Evolutionary conservation across 1,139 yeast species (phyloP).

Genomic region (Hanseniaspora sp.): DNA sequence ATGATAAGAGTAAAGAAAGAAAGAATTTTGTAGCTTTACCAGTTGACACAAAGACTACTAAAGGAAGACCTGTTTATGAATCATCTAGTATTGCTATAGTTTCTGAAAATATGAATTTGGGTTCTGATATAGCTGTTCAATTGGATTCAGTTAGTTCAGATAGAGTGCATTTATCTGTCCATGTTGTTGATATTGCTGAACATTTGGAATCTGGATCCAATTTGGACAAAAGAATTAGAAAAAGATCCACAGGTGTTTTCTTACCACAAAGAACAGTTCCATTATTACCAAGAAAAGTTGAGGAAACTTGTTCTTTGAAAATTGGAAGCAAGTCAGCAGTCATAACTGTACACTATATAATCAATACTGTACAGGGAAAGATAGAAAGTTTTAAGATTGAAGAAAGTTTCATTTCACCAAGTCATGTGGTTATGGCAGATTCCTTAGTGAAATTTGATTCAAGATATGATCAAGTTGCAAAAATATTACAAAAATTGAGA

Average conservation of each 20-base stretch:
- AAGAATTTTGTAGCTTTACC: conserved; percentile 24
- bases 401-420: conserved; percentile 59
- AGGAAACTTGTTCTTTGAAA: conserved; percentile 50
- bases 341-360: conserved; percentile 69
- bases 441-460: conserved; percentile 15
- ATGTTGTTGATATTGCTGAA: conserved; percentile 67
- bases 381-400: conserved; percentile 71
- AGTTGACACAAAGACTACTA: conserved; percentile 29
- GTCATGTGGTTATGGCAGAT: conserved; percentile 29
- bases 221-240: conserved; percentile 80
- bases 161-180: conserved; percentile 53
- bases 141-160: conserved; percentile 46
- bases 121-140: conserved; percentile 68
- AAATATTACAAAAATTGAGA: neutral
- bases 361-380: conserved; percentile 62
- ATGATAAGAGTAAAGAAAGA: conserved; percentile 29
- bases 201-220: conserved; percentile 61
- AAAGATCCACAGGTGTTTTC: conserved; percentile 80
- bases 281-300: conserved; percentile 58
- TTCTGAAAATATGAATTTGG: conserved; percentile 38
- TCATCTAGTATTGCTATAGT: conserved; percentile 59
- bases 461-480: neutral
- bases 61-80: conserved; percentile 45
- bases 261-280: conserved; percentile 69
- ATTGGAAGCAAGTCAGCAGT: conserved; percentile 55